Base-by-base conservation (phyloP, 1,284 basidiomycete genomes). In the Cutaneotrichosporon mucoides region DNA sequence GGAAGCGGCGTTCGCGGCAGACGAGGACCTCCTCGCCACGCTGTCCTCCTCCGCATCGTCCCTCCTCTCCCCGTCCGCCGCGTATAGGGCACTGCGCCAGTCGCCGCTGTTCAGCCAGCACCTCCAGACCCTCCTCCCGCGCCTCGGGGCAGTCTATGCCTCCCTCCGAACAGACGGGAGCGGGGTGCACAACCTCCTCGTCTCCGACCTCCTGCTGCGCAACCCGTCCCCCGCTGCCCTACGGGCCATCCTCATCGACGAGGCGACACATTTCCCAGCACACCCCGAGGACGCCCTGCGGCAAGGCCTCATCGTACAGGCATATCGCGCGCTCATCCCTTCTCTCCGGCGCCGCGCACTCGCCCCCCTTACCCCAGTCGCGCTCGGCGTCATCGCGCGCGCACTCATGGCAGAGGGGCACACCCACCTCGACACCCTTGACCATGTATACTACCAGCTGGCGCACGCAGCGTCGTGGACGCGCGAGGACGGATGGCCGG, bases 161-260 rank as follows among this genome's bases (percentile, higher is more conserved):
- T 59, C 60, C 24, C 64, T 71, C 8, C 59, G 60, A 8, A 55
- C 69, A 3, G 38, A 41, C 10, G 15, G 15, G 24, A 53, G 57
- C 6, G 67, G 66, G 4, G 50, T 65, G 45, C 69, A 72, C 54
- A 64, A 71, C 53, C 36, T 66, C 3, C 65, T 73, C 10, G 68
- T 70, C 1, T 65, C 67, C 2, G 72, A 73, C 54, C 56, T 73
- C 7, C 51, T 73, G 1, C 56, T 73, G 24, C 59, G 64, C 2
- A 58, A 67, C 47, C 68, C 69, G 3, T 66, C 71, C 50, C 56
- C 64, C 2, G 24, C 53, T 7, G 53, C 65, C 7, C 56, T 73
- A 3, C 52, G 63, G 0, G 60, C 64, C n/a, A 55, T 72, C 1
- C 60, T 73, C 4, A 38, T 58, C 24, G 59, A 56, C 41, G 70